These are phyloP conservation scores for Babesia divergens DNA, from an alignment of 169 alveolate genomes.

Conservation along the genomic window DNA sequence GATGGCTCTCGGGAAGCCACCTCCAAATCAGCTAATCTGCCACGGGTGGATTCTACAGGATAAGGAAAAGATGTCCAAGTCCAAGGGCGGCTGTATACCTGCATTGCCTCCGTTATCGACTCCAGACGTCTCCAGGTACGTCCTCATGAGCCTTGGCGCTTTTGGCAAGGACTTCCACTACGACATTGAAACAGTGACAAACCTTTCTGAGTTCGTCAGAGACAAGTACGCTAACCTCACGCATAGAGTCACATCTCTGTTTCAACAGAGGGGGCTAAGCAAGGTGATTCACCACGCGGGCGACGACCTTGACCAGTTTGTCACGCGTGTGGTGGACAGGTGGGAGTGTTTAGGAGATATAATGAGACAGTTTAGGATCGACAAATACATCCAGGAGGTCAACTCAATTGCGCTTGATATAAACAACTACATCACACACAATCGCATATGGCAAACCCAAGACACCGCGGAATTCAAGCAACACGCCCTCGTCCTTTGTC, in stretches of 20 bases:
- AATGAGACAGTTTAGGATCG: slow-evolving; percentile 19
- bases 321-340: neutral
- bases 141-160: slow-evolving; percentile 54
- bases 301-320: neutral
- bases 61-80: slow-evolving; percentile 87
- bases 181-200: neutral
- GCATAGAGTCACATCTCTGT: slow-evolving; percentile 33
- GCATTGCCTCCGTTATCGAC: slow-evolving; percentile 18
- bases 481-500: neutral
- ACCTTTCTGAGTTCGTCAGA: neutral
- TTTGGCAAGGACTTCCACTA: slow-evolving; percentile 52
- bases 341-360: neutral
- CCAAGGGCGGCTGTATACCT: slow-evolving; percentile 74
- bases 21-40: slow-evolving; percentile 72
- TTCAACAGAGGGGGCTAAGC: neutral
- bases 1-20: slow-evolving; percentile 64
- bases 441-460: slow-evolving; percentile 27
- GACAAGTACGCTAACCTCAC: slow-evolving; percentile 49
- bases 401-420: slow-evolving; percentile 14
- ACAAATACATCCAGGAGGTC: slow-evolving; percentile 25
- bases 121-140: slow-evolving; percentile 48
- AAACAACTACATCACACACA: slow-evolving; percentile 32
- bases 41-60: slow-evolving; percentile 84
- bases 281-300: neutral
- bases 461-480: neutral